These are phyloP conservation scores for Drechslera avenae DNA, from an alignment of 2,329 filamentous ascomycete genomes.

Conservation along the genomic window DNA sequence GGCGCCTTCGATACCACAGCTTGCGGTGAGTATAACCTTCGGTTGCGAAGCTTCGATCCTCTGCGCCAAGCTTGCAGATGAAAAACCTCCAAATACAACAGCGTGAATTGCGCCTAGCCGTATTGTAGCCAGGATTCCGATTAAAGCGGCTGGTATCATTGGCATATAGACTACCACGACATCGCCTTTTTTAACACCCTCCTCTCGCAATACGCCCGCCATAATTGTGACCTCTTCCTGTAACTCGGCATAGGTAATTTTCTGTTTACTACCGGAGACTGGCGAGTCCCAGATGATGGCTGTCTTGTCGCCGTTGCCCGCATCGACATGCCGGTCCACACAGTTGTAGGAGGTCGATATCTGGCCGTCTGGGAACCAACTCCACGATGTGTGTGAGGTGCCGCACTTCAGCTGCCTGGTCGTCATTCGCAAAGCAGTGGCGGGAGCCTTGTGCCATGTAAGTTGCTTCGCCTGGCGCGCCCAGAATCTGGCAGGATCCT, in stretches of 20 bases:
- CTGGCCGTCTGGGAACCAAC: slow-evolving; percentile 85
- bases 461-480: too few relatives aligned
- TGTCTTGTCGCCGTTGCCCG: slow-evolving; percentile 71
- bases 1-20: slow-evolving; percentile 85
- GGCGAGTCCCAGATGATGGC: slow-evolving; percentile 89
- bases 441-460: too few relatives aligned
- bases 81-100: slow-evolving; percentile 92
- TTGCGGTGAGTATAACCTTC: slow-evolving; percentile 79
- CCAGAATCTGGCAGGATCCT: too few relatives aligned
- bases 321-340: slow-evolving; percentile 75
- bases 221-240: slow-evolving; percentile 79
- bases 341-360: slow-evolving; percentile 92
- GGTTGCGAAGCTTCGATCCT: slow-evolving; percentile 75
- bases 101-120: slow-evolving; percentile 88
- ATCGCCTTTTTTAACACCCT: slow-evolving; percentile 81
- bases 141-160: slow-evolving; percentile 88
- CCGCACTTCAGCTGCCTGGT: too few relatives aligned
- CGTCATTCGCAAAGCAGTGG: too few relatives aligned
- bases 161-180: slow-evolving; percentile 94
- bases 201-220: slow-evolving; percentile 78
- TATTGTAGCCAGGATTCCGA: slow-evolving; percentile 80
- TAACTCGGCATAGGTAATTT: slow-evolving; percentile 74
- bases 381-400: too few relatives aligned
- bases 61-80: slow-evolving; percentile 36
- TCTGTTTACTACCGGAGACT: slow-evolving; percentile 73